Evolutionary conservation across 2,329 filamentous ascomycete genomes (phyloP), one percentile per base, ranked within the genome.

Genomic region (Hirsutella thompsonii): DNA sequence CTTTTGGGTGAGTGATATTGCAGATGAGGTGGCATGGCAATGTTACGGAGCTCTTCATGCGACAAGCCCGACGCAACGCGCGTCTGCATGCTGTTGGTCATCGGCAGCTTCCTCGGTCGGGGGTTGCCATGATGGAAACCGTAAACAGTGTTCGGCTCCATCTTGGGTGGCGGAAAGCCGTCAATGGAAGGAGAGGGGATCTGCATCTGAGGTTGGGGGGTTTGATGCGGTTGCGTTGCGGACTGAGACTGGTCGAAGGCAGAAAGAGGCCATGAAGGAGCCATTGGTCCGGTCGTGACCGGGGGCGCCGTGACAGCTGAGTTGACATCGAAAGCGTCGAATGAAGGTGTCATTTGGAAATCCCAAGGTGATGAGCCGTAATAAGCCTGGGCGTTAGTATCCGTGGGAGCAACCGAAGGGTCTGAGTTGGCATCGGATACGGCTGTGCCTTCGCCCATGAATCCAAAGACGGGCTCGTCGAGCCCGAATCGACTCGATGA

Each of bases 11-110:
- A 75, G 45, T 72, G 66, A 48, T 79, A 80, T 48, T 74, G 72
- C 16, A 79, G 66, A 48, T 77, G 72, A 20, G 70, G 62, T 13
- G 77, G 76, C 75, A 81, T 81, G 49, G 76, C 76, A 52, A 80
- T 79, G 46, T 67, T 75, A 49, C 70, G 72, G 37, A 81, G 62
- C 52, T 73, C 70, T 53, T 79, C 74, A 52, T 76, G 68, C 29
- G 73, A 79, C 41, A 81, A 60, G 21, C 54, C 49, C 33, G 53
- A 50, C 20, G 54, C 45, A 20, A 53, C 41, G 37, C 49, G 47
- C 37, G 49, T 47, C 19, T 48, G 46, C 18, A 46, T 16, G 38
- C 20, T 50, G 29, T 56, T 54, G 37, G 60, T 52, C 11, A 26
- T 6, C 23, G 56, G 43, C 14, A 57, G 49, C 33, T 55, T 59